A percentile compares a stretch with the other conserved stretches of the same genome.
Evolutionary conservation across 495 filamentous ascomycete species (phyloP).

Genomic region (Aspergillus sclerotioniger): DNA sequence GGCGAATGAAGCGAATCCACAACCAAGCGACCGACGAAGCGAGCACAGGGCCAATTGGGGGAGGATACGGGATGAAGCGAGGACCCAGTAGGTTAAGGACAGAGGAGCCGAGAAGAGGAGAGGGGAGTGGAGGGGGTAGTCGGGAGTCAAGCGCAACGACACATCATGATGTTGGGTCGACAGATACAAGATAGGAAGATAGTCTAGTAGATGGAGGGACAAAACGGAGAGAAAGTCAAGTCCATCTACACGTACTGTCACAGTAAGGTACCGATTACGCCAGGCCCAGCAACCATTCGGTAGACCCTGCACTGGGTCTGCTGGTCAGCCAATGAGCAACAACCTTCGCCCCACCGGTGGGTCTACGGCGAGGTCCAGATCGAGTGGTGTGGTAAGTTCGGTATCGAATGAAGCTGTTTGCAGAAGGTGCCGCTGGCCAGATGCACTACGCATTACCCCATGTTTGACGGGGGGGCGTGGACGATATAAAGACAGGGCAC

Average conservation of each 20-base stretch:
- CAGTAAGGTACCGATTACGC: no score
- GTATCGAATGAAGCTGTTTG: not conserved
- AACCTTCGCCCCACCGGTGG: not conserved
- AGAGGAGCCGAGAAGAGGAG: not conserved
- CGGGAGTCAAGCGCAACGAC: not conserved
- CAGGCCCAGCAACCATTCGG: not conserved
- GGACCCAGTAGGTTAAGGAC: not conserved
- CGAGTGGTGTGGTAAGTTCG: not conserved
- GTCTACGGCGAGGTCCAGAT: slow-evolving; percentile 9
- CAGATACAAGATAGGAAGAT: no score
- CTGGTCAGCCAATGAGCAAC: not conserved
- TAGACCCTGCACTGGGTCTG: slow-evolving; percentile 10
- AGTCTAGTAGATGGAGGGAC: no score
- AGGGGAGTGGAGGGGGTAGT: not conserved
- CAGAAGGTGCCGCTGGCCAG: not conserved
- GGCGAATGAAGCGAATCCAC: not conserved
- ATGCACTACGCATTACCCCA: not conserved
- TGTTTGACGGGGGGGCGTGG: no score
- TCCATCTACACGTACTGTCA: no score
- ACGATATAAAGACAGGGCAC: not conserved
- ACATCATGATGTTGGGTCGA: not conserved
- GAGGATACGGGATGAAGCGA: slow-evolving; percentile 6
- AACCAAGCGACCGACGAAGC: not conserved
- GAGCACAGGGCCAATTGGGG: not conserved
- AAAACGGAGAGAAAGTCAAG: no score